Evolutionary conservation across 1,139 yeast species (phyloP).

Genomic region (Zygotorulaspora mrakii): DNA sequence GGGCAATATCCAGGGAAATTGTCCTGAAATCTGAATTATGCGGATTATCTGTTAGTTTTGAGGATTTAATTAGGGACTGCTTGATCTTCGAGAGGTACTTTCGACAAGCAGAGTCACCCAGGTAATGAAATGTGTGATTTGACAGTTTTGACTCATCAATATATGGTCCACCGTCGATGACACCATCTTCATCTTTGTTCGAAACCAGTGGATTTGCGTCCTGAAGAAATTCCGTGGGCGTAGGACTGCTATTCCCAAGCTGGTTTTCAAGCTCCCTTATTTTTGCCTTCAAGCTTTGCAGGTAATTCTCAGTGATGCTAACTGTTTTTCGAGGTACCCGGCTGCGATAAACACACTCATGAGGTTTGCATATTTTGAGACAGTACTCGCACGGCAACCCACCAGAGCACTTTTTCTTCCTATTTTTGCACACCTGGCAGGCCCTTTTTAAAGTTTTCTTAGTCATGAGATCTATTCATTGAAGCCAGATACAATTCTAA

Average conservation of each 20-base stretch:
- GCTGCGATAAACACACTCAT: conserved; percentile 15
- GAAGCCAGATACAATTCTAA: no score
- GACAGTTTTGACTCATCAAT: neutral
- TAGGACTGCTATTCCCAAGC: conserved; percentile 6
- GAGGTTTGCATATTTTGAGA: conserved; percentile 11
- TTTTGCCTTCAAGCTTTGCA: conserved; percentile 15
- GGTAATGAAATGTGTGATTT: conserved; percentile 4
- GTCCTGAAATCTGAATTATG: conserved; percentile 7
- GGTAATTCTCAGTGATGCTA: conserved; percentile 19
- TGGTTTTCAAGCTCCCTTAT: conserved; percentile 15
- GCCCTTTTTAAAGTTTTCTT: conserved; percentile 13
- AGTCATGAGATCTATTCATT: conserved; percentile 6
- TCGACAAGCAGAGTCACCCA: conserved; percentile 20
- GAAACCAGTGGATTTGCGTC: neutral
- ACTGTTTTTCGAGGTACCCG: conserved; percentile 15
- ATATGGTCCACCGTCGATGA: neutral
- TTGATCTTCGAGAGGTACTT: conserved; percentile 15
- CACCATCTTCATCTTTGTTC: neutral
- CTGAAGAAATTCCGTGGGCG: neutral
- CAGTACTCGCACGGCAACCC: conserved; percentile 18
- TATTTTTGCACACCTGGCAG: conserved; percentile 17
- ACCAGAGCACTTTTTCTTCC: conserved; percentile 19
- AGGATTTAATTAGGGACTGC: conserved; percentile 13
- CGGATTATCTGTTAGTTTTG: conserved; percentile 4
- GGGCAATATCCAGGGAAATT: conserved; percentile 8